Conservation (phyloP, 768 basidiomycete genomes). For the Tulasnella calospora region DNA sequence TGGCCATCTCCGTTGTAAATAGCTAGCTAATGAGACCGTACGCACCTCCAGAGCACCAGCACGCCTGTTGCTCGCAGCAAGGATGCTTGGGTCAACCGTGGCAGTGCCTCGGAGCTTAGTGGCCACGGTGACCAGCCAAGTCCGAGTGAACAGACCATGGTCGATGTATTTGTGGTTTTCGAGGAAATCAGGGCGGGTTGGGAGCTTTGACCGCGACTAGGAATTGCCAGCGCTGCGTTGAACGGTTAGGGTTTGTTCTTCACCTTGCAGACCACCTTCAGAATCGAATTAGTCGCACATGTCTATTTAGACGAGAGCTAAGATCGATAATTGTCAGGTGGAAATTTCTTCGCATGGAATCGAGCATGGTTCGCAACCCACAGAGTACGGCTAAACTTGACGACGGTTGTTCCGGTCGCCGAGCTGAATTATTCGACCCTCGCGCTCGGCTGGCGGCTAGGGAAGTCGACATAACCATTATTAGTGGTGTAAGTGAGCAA, state of each 20-base stretch:
- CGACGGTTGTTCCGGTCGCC: constrained; percentile 7
- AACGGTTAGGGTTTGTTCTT: constrained; percentile 19
- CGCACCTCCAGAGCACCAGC: constrained; percentile 33
- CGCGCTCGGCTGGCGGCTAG: constrained; percentile 15
- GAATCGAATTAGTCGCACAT: constrained; percentile 25
- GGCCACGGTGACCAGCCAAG: constrained; percentile 50
- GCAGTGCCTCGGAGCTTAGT: constrained; percentile 44
- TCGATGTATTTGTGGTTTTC: not conserved
- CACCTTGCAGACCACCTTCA: too few relatives aligned
- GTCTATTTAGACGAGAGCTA: constrained; percentile 23
- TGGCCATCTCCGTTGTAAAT: not conserved
- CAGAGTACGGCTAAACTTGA: constrained; percentile 20
- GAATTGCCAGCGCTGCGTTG: constrained; percentile 16
- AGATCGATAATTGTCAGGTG: not conserved
- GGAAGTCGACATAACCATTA: constrained; percentile 12
- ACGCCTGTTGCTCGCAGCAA: constrained; percentile 62
- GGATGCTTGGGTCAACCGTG: constrained; percentile 49
- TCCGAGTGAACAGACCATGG: constrained; percentile 40
- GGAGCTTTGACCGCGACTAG: constrained; percentile 22
- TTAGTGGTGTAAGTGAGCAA: constrained; percentile 27
- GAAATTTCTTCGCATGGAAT: not conserved
- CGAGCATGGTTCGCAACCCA: not conserved
- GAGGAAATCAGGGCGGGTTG: constrained; percentile 26
- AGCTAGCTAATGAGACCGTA: constrained; percentile 7
- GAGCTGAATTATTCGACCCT: constrained; percentile 18